These are phyloP conservation scores for Cryptococcus sp. DNA, from an alignment of 1,284 basidiomycete species.

Conservation along the genomic window DNA sequence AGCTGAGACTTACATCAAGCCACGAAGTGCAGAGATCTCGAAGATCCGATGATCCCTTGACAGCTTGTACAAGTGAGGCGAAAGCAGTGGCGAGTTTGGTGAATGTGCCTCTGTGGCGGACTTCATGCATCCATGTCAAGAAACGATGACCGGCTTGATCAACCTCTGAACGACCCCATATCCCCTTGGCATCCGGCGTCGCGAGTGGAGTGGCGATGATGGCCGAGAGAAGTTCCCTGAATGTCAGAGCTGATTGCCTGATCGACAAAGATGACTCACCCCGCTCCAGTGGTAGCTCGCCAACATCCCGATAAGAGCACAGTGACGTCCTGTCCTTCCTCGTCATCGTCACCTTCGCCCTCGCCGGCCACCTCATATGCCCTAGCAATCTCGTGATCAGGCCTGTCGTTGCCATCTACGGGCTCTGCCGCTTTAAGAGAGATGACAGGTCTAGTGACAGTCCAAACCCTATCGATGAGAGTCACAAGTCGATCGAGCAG, in stretches of 20 bases:
- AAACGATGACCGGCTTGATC: conserved; percentile 31
- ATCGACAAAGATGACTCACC: conserved; percentile 19
- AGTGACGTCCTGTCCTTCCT: conserved; percentile 27
- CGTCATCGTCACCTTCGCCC: conserved; percentile 25
- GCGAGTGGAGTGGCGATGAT: conserved; percentile 17
- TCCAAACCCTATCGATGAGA: conserved; percentile 37
- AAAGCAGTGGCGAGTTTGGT: conserved; percentile 40
- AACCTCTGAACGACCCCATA: conserved; percentile 35
- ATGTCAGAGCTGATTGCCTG: not conserved
- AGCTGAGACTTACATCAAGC: conserved; percentile 38
- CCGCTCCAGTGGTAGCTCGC: conserved; percentile 44
- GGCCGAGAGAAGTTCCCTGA: conserved; percentile 36
- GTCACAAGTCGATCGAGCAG: conserved; percentile 23
- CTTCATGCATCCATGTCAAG: conserved; percentile 44
- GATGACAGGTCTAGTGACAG: conserved; percentile 35
- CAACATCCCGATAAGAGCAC: conserved; percentile 44
- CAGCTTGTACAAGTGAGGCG: conserved; percentile 30
- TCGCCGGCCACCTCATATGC: conserved; percentile 38
- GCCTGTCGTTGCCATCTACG: conserved; percentile 7
- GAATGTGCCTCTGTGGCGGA: conserved; percentile 47
- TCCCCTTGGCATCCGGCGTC: conserved; percentile 13
- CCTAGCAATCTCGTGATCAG: conserved; percentile 46
- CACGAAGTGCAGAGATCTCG: conserved; percentile 26
- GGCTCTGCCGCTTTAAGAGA: conserved; percentile 23
- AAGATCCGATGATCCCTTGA: conserved; percentile 15